Base-by-base conservation (phyloP, 2,329 filamentous ascomycete genomes). In the Pyrenophora graminea region DNA sequence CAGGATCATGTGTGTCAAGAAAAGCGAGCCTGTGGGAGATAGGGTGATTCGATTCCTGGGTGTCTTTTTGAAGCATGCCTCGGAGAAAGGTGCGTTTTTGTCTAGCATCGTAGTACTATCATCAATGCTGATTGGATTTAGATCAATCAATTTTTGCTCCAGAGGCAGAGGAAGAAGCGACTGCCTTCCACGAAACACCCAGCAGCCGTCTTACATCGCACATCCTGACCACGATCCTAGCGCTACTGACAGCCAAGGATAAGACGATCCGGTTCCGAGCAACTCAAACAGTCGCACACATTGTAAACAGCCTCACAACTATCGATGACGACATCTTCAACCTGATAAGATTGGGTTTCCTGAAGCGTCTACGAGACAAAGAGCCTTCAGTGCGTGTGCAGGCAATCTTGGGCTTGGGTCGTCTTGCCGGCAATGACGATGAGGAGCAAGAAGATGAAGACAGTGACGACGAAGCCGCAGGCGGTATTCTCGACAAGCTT, bases 281-380 rank as follows among this genome's bases (percentile, higher is more conserved):
- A 4, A 95, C 93, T 0, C 94, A 99, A 70, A 84, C 96, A 45
- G 85, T 96, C 45, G 89, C 91, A 2, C 90, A 96, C 70, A 86
- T 97, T 56, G 88, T 99, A 75, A 96, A 96, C 75, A 94, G 89
- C 10, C 81, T 99, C 21, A 90, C 96, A 56, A 87, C 90, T 2
- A 90, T 97, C 63, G 94, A 97, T 65, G 91, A 96, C 69, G 90
- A 94, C 41, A 76, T 97, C 9, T 99, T 96, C 70, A 86, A 91
- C 63, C 84, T 90, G 52, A 80, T 97, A 53, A 84, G 90, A 45
- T 82, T 90, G 45, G 89, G 88, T 0, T 78, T 99, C 32, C 77
- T 96, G 38, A 95, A 89, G 74, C 84, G 94, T 30, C 87, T 97
- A 43, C 86, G 91, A 60, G 94, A 99, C 75, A 97, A 97, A 74